A percentile compares a stretch with the other conserved stretches of the same genome.
Conservation (phyloP, 306 rosid genomes). For the Luffa acutangula region DNA sequence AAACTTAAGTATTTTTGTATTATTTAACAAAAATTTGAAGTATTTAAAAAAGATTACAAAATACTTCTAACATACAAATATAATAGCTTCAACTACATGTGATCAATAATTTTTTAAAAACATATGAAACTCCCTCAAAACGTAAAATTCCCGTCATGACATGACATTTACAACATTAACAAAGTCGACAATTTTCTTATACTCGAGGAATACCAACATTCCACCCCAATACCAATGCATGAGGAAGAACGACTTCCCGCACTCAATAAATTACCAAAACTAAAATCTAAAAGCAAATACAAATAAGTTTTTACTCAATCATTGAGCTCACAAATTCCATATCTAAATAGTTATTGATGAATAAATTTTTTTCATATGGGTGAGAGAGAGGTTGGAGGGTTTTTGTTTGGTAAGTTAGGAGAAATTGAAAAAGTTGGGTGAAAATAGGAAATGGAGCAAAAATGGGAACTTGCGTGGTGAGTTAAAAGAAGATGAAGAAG, state of each 20-base stretch:
- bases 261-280: background rate
- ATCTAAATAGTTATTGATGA: background rate
- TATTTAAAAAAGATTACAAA: too few relatives aligned
- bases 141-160: background rate
- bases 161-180: too few relatives aligned
- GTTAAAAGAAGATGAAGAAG: background rate
- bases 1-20: too few relatives aligned
- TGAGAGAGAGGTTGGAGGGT: background rate
- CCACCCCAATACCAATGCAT: background rate
- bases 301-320: background rate
- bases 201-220: background rate
- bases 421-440: background rate
- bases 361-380: background rate
- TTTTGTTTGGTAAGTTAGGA: background rate
- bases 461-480: conserved; percentile 6
- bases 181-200: background rate
- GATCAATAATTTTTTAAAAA: too few relatives aligned
- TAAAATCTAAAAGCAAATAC: background rate
- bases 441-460: background rate
- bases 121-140: too few relatives aligned
- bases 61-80: too few relatives aligned
- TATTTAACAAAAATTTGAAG: too few relatives aligned
- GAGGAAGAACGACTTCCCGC: background rate
- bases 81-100: too few relatives aligned
- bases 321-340: background rate